Evolutionary conservation across 2,329 filamentous ascomycete species (phyloP).

Genomic region (Rhytidhysteron rufulum): DNA sequence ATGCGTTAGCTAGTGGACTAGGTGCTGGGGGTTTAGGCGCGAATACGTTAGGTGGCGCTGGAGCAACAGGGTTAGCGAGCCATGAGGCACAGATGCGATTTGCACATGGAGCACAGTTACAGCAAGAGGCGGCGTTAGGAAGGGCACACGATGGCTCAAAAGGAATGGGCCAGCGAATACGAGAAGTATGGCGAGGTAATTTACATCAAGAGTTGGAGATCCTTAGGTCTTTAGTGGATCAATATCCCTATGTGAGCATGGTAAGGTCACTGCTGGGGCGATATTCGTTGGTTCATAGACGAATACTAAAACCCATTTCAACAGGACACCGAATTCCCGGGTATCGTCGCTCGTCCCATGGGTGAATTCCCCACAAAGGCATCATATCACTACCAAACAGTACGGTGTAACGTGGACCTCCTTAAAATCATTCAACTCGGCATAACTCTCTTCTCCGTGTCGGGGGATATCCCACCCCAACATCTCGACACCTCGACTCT

Average conservation of each 20-base stretch:
- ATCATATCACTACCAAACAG: constrained; percentile 97
- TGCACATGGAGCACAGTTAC: constrained; percentile 62
- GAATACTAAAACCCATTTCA: background rate
- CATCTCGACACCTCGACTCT: constrained; percentile 52
- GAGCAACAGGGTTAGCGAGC: constrained; percentile 70
- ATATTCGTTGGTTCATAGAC: constrained; percentile 10
- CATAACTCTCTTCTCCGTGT: constrained; percentile 85
- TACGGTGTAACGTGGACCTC: constrained; percentile 95
- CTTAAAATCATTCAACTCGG: constrained; percentile 97
- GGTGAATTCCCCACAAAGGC: constrained; percentile 91
- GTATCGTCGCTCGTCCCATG: constrained; percentile 92
- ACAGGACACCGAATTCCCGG: constrained; percentile 97
- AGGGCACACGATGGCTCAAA: constrained; percentile 54
- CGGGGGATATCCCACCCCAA: constrained; percentile 80
- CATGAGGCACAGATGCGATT: constrained; percentile 88
- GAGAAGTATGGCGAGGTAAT: constrained; percentile 94
- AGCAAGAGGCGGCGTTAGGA: constrained; percentile 42
- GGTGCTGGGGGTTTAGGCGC: constrained; percentile 54
- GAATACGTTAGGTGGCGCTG: constrained; percentile 51
- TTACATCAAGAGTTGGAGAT: constrained; percentile 85
- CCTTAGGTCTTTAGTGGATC: constrained; percentile 77
- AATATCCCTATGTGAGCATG: constrained; percentile 97
- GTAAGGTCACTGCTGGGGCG: constrained; percentile 61
- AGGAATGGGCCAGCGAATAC: constrained; percentile 72
- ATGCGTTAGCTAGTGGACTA: constrained; percentile 54